Evolutionary conservation across 2,329 filamentous ascomycete species (phyloP).

Genomic region (Pyricularia sp.): DNA sequence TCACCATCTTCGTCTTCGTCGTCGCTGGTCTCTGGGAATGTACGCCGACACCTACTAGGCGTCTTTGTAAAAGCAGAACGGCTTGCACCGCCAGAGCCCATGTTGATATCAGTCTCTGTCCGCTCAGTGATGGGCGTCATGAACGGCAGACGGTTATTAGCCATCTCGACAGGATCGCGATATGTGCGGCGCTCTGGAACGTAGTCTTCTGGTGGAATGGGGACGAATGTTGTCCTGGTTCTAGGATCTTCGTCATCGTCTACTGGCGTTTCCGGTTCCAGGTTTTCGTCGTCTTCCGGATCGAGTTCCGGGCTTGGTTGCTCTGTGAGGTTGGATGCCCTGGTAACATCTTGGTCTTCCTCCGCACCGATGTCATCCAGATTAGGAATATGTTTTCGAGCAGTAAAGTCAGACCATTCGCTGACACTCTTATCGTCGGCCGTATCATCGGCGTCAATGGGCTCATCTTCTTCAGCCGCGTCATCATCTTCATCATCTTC

Average conservation of each 20-base stretch:
- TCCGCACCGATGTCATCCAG: constrained; percentile 25
- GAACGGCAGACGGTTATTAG: constrained; percentile 88
- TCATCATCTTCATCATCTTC: constrained; percentile 24
- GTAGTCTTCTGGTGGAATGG: constrained; percentile 78
- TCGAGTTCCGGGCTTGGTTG: not conserved
- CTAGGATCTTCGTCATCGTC: constrained; percentile 22
- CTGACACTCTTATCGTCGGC: constrained; percentile 56
- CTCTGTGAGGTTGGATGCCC: not conserved
- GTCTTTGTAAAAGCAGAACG: constrained; percentile 49
- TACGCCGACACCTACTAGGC: constrained; percentile 44
- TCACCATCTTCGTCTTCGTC: constrained; percentile 22
- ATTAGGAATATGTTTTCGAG: constrained; percentile 58
- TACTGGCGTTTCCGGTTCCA: constrained; percentile 14
- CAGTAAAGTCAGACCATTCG: constrained; percentile 84
- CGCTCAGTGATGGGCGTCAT: constrained; percentile 98
- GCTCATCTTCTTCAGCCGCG: constrained; percentile 29
- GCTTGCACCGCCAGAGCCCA: not conserved
- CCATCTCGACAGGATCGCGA: constrained; percentile 68
- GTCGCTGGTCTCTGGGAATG: constrained; percentile 13
- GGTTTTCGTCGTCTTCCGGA: constrained; percentile 16
- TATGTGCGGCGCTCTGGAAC: constrained; percentile 70
- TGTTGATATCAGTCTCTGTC: constrained; percentile 56
- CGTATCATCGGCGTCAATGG: constrained; percentile 34
- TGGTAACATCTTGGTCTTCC: constrained; percentile 14
- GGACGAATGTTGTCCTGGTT: constrained; percentile 61